Conservation (phyloP, 164 flowering plant species). For the Malania oleifera region DNA sequence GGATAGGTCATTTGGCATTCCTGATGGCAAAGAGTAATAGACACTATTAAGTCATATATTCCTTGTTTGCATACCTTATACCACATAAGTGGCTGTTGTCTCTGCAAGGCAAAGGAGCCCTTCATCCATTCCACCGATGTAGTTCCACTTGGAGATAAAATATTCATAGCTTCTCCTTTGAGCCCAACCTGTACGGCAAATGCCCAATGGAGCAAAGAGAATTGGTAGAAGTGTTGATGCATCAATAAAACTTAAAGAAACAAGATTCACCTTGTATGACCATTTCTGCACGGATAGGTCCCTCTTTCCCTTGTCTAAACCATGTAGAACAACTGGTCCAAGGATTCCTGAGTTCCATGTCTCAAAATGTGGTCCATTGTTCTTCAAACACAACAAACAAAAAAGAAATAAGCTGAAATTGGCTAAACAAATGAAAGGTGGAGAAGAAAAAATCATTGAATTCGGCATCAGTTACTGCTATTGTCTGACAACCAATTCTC, state of each 20-base stretch:
- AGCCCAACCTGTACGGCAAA: conserved; percentile 33
- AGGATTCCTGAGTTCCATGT: conserved; percentile 35
- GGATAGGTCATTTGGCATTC: too few relatives aligned
- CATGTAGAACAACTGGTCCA: conserved; percentile 40
- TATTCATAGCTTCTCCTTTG: conserved; percentile 37
- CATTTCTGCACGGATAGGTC: conserved; percentile 47
- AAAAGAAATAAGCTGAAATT: not conserved
- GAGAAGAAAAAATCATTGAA: not conserved
- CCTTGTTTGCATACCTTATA: conserved; percentile 28
- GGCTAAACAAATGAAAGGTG: not conserved
- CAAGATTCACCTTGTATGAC: conserved; percentile 39
- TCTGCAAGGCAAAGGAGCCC: conserved; percentile 14
- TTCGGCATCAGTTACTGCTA: too few relatives aligned
- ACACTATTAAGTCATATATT: not conserved
- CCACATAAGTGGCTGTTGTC: conserved; percentile 40
- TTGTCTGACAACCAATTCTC: too few relatives aligned
- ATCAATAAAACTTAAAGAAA: too few relatives aligned
- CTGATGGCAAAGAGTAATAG: too few relatives aligned
- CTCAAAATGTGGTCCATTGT: conserved; percentile 40
- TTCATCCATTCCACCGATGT: conserved; percentile 28
- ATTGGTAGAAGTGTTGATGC: not conserved
- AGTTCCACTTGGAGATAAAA: conserved; percentile 19
- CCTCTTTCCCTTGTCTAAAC: conserved; percentile 32
- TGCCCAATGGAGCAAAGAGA: not conserved
- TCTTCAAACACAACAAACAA: conserved; percentile 22